Base-by-base conservation (phyloP, 345 rosid species). In the Eucalyptus pumila region DNA sequence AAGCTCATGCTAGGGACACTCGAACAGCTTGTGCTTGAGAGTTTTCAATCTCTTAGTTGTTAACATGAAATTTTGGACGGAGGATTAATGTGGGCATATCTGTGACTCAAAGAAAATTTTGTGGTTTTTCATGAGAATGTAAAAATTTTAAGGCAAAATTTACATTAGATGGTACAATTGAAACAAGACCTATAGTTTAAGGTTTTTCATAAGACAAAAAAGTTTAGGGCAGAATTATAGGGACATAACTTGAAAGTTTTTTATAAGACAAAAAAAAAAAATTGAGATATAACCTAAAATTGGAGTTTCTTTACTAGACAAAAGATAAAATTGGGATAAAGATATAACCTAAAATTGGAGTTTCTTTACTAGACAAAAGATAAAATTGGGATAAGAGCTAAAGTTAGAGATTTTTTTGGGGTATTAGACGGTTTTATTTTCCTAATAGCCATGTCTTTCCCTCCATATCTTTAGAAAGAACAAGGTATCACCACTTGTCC, bases 1-100 rank as follows among this genome's bases (percentile, higher is more conserved):
- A 0, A 52, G 5, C 26, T 52, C 11, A 0, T 52, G 58, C 0
- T 19, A 5, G 26, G 10, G 5, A 52, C 11, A 19, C 58, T 52
- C 26, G 0, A 52, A 52, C 2, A 52, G 0, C 58, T 52, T 52
- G 58, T 52, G 58, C 58, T 8, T 19, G 11, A 52, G 26, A 52
- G 56, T 3, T 52, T 52, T 52, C 56, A 19, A 52, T 52, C 24
- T 52, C 10, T 52, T 1, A 8, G 5, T 52, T 19, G 56, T 52
- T 52, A 52, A 52, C 56, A 52, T 3, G 56, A 52, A 3, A 52
- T 52, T 52, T 52, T 52, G 2, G 24, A 52, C 0, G 5, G 5
- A 52, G 5, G 24, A 3, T 52, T 52, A 19, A 3, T 52, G 24
- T 52, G 5, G 56, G 26, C 58, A 52, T 19, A 52, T 52, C 2